Evolutionary conservation across 169 alveolate species (phyloP).

Genomic region (Cryptosporidium sp.): DNA sequence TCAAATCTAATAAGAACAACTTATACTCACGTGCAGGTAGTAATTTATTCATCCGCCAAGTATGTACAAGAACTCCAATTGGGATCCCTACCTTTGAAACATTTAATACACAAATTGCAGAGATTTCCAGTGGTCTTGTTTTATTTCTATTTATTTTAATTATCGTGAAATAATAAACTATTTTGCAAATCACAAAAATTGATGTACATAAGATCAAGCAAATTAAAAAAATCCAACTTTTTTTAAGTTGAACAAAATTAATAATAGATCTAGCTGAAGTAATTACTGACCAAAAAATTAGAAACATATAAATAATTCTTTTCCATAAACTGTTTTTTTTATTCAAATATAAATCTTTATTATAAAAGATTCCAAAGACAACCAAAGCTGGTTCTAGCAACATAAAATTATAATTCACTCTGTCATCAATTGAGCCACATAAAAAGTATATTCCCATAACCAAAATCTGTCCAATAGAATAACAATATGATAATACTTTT

Average conservation of each 20-base stretch:
- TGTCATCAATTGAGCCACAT: constrained; percentile 30
- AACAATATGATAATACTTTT: constrained; percentile 24
- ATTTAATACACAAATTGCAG: constrained; percentile 17
- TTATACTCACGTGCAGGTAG: constrained; percentile 24
- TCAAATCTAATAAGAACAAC: constrained; percentile 15
- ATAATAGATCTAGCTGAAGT: constrained; percentile 11
- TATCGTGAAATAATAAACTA: constrained; percentile 15
- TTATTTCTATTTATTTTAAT: constrained; percentile 13
- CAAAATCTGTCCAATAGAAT: constrained; percentile 30
- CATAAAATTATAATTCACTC: not conserved
- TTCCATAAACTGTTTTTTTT: not conserved
- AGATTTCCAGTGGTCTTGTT: constrained; percentile 23
- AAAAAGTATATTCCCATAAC: not conserved
- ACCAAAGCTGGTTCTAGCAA: constrained; percentile 7
- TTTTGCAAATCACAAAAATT: not conserved
- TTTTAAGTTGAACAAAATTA: constrained; percentile 16
- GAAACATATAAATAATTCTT: not conserved
- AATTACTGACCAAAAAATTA: constrained; percentile 2
- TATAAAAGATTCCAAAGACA: constrained; percentile 19
- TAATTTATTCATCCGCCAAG: constrained; percentile 18
- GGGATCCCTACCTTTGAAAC: constrained; percentile 66
- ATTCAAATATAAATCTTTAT: not conserved
- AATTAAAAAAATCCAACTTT: not conserved
- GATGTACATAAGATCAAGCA: not conserved
- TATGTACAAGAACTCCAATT: constrained; percentile 27